Conservation (phyloP, 1,284 basidiomycete species). For the Tylopilus sp. region DNA sequence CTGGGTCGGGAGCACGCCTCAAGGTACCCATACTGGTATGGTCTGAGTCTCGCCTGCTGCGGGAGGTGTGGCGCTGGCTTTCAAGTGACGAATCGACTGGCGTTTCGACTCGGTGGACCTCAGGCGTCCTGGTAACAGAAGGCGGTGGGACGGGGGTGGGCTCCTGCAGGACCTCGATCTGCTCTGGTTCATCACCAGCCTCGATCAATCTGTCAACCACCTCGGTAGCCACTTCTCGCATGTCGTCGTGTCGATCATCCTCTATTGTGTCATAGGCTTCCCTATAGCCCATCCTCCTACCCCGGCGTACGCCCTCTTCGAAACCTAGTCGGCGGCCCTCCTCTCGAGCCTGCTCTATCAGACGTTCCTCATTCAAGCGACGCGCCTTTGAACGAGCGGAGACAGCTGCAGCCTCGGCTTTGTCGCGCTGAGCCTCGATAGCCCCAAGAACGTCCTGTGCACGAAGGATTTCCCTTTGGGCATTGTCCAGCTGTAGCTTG, state of each 20-base stretch:
- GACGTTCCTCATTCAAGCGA: slow-evolving; percentile 42
- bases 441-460: slow-evolving; percentile 42
- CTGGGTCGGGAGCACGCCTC: slow-evolving; percentile 13
- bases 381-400: slow-evolving; percentile 45
- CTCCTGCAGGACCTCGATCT: slow-evolving; percentile 17
- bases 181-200: slow-evolving; percentile 20
- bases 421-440: slow-evolving; percentile 45
- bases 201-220: slow-evolving; percentile 30
- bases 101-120: slow-evolving; percentile 26
- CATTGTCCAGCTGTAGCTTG: slow-evolving; percentile 58
- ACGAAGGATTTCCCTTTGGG: slow-evolving; percentile 54
- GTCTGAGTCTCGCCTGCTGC: slow-evolving; percentile 19
- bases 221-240: slow-evolving; percentile 22
- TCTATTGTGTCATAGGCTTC: slow-evolving; percentile 21
- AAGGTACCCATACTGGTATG: slow-evolving; percentile 12
- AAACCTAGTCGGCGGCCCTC: slow-evolving; percentile 53
- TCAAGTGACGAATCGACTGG: slow-evolving; percentile 21
- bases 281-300: slow-evolving; percentile 36
- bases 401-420: slow-evolving; percentile 46
- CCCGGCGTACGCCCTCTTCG: slow-evolving; percentile 49
- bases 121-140: slow-evolving; percentile 9
- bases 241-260: slow-evolving; percentile 14
- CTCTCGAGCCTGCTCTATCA: slow-evolving; percentile 47
- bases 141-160: slow-evolving; percentile 22
- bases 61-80: slow-evolving; percentile 17